A percentile compares a stretch with the other conserved stretches of the same genome.
Conservation (phyloP, 2,329 filamentous ascomycete genomes). For the Fusarium papillatum region DNA sequence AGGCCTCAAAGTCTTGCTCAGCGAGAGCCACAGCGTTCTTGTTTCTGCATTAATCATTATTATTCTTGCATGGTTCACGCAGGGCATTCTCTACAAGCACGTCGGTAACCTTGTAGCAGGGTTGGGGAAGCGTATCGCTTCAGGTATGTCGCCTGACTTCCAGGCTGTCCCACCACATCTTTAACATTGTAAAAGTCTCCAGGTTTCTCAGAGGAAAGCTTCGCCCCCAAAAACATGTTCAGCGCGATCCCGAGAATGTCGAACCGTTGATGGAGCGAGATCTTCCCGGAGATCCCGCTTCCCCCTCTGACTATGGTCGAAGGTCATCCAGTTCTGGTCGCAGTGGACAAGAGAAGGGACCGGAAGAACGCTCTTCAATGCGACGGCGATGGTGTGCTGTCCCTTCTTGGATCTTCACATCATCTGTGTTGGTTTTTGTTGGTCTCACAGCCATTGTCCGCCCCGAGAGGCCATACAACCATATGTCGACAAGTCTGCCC, state of each 20-base stretch:
- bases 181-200: conserved; percentile 26
- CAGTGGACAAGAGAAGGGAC: conserved; percentile 21
- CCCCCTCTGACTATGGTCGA: conserved; percentile 2
- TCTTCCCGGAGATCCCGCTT: not conserved
- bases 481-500: conserved; percentile 48
- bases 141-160: conserved; percentile 34
- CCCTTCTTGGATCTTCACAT: conserved; percentile 24
- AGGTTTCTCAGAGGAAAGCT: conserved; percentile 29
- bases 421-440: conserved; percentile 34
- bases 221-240: conserved; percentile 16
- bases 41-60: conserved; percentile 38
- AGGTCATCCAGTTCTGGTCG: conserved; percentile 11
- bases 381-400: conserved; percentile 21
- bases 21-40: conserved; percentile 42
- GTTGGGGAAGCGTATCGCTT: conserved; percentile 30
- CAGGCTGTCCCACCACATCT: not conserved
- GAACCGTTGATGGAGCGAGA: conserved; percentile 30
- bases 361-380: conserved; percentile 4
- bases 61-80: conserved; percentile 38
- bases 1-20: conserved; percentile 47
- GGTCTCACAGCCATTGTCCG: conserved; percentile 38
- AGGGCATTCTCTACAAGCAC: conserved; percentile 36
- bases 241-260: conserved; percentile 34
- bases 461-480: conserved; percentile 44
- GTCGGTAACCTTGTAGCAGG: conserved; percentile 37